Percentiles rank a stretch among this genome's conserved stretches.
Conservation (phyloP, 306 rosid genomes). For the Rubus idaeus region DNA sequence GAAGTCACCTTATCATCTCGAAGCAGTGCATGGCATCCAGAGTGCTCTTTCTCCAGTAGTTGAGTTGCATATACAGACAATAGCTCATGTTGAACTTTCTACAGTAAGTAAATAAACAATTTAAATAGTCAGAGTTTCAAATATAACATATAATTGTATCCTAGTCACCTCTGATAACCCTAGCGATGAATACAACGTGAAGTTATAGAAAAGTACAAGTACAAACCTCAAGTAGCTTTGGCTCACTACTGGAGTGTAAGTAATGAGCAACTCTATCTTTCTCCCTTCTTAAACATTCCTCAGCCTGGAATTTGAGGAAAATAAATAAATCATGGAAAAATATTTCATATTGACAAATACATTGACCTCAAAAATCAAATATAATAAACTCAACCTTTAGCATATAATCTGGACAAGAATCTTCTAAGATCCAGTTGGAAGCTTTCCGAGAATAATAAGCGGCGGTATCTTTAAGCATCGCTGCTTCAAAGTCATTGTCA, state of each 20-base stretch:
- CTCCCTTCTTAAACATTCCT: slow-evolving; percentile 49
- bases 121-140: background rate
- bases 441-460: slow-evolving; percentile 48
- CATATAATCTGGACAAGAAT: slow-evolving; percentile 55
- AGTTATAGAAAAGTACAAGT: background rate
- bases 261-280: slow-evolving; percentile 51
- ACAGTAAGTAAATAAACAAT: slow-evolving; percentile 14
- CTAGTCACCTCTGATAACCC: background rate
- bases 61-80: slow-evolving; percentile 52
- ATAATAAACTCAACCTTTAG: slow-evolving; percentile 34
- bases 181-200: background rate
- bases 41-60: slow-evolving; percentile 58
- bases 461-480: slow-evolving; percentile 48
- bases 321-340: slow-evolving; percentile 11
- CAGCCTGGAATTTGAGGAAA: slow-evolving; percentile 34
- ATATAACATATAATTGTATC: background rate
- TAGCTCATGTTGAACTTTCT: slow-evolving; percentile 57
- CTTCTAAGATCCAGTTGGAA: slow-evolving; percentile 58
- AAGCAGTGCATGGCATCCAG: slow-evolving; percentile 57
- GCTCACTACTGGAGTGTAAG: slow-evolving; percentile 51
- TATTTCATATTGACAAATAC: background rate
- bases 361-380: background rate
- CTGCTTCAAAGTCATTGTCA: slow-evolving; percentile 55
- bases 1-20: slow-evolving; percentile 52
- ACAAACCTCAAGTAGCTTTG: slow-evolving; percentile 51